A percentile compares a stretch with the other conserved stretches of the same genome.
These are phyloP conservation scores for Pseudogymnoascus sp. DNA, from an alignment of 2,329 filamentous ascomycete species.

Conservation along the genomic window DNA sequence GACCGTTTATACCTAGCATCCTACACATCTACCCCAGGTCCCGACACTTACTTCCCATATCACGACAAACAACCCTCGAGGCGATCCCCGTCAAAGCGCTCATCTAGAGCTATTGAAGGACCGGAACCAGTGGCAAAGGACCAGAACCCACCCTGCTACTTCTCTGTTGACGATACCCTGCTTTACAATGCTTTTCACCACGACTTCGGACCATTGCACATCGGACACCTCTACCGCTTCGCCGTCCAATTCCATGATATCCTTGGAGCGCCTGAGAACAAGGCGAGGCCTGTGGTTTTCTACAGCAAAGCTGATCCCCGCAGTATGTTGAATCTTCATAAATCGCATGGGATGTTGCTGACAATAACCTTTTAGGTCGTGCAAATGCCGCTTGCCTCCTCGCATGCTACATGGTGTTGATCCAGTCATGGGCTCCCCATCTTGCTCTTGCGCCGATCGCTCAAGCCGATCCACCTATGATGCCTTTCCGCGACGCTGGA, in stretches of 20 bases:
- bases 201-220: slow-evolving; percentile 95
- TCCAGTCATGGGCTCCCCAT: slow-evolving; percentile 96
- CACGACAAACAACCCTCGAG: slow-evolving; percentile 45
- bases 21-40: slow-evolving; percentile 73
- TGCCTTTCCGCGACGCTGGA: slow-evolving; percentile 97
- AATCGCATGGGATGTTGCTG: slow-evolving; percentile 15
- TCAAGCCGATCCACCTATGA: slow-evolving; percentile 92
- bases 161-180: slow-evolving; percentile 85
- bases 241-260: slow-evolving; percentile 94
- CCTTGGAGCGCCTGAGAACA: slow-evolving; percentile 82
- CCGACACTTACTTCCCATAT: slow-evolving; percentile 81
- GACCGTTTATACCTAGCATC: slow-evolving; percentile 93
- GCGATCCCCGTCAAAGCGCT: slow-evolving; percentile 67
- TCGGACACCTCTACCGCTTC: slow-evolving; percentile 94
- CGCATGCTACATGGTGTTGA: slow-evolving; percentile 97
- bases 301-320: slow-evolving; percentile 89
- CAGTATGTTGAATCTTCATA: slow-evolving; percentile 49
- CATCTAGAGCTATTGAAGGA: slow-evolving; percentile 55
- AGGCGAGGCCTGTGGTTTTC: slow-evolving; percentile 85
- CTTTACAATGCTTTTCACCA: slow-evolving; percentile 98
- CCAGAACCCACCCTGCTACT: slow-evolving; percentile 76
- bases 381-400: slow-evolving; percentile 92
- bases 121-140: slow-evolving; percentile 41
- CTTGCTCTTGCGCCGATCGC: slow-evolving; percentile 90
- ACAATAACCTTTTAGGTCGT: slow-evolving; percentile 50